Conservation (phyloP, 176 grass and related monocot genomes). For the Urochloa ruziziensis region DNA sequence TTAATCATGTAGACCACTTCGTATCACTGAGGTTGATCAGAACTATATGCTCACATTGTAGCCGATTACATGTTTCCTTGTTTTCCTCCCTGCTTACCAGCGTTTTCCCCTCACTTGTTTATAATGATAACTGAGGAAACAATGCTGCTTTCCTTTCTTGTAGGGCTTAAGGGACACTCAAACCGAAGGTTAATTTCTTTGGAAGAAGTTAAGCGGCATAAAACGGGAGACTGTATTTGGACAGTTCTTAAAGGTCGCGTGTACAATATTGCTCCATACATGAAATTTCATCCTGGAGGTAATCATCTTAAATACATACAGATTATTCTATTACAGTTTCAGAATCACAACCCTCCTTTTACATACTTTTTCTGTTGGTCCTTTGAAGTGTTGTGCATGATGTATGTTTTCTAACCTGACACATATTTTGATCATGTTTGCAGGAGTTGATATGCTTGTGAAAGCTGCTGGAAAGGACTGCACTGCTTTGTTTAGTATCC, state of each 20-base stretch:
- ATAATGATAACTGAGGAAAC: neutral
- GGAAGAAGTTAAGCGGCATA: conserved; percentile 91
- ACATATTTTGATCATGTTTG: conserved; percentile 23
- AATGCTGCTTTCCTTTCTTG: conserved; percentile 1
- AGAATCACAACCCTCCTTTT: neutral
- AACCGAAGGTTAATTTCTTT: conserved; percentile 68
- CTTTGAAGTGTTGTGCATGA: neutral
- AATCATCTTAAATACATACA: neutral
- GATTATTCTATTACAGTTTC: conserved; percentile 9
- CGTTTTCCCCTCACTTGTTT: neutral
- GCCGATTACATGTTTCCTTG: neutral
- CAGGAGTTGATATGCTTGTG: conserved; percentile 96
- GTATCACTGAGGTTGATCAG: neutral
- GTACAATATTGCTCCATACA: conserved; percentile 89
- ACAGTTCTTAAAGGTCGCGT: conserved; percentile 93
- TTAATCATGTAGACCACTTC: neutral
- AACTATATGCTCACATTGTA: neutral
- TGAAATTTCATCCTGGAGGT: conserved; percentile 99
- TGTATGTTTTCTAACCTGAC: neutral
- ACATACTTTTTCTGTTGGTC: neutral
- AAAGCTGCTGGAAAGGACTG: conserved; percentile 90
- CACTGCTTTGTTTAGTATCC: conserved; percentile 96
- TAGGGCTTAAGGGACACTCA: conserved; percentile 74
- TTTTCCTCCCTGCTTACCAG: neutral
- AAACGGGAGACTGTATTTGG: conserved; percentile 75